phyloP scores from a whole-genome alignment of 1,284 basidiomycete genomes.

The Puccinia sorghi region DNA sequence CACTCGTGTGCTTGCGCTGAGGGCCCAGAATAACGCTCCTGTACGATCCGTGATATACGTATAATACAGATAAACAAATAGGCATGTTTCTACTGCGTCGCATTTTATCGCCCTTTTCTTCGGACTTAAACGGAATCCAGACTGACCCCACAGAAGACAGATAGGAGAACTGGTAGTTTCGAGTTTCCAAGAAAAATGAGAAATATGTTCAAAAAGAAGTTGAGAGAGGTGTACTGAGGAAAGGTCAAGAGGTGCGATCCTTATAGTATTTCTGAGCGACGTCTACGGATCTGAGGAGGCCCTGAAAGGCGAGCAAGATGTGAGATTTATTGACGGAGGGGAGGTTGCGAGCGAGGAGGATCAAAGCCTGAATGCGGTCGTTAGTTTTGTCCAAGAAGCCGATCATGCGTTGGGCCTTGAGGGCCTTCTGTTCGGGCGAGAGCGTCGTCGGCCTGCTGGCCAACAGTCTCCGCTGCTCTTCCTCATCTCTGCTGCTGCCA shows the following conservation, averaged over 20 bases:
- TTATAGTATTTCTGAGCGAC: conserved; percentile 65
- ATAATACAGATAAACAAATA: too few relatives aligned
- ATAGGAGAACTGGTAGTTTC: too few relatives aligned
- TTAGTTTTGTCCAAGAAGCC: conserved; percentile 74
- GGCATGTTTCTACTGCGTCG: too few relatives aligned
- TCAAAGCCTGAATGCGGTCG: conserved; percentile 75
- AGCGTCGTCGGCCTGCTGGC: conserved; percentile 37
- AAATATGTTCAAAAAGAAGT: background rate
- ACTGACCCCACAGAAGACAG: too few relatives aligned
- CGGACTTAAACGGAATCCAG: too few relatives aligned
- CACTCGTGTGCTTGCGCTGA: too few relatives aligned
- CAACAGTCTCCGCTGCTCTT: background rate
- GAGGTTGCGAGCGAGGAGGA: conserved; percentile 59
- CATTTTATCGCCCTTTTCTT: too few relatives aligned
- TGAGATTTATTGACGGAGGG: conserved; percentile 6
- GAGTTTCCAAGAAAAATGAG: background rate
- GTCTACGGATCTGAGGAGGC: conserved; percentile 73
- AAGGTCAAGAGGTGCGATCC: conserved; percentile 16
- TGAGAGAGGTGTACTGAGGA: background rate
- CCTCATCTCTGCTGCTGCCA: conserved; percentile 44
- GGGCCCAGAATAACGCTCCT: too few relatives aligned
- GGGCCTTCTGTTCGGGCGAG: conserved; percentile 63
- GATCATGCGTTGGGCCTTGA: conserved; percentile 80
- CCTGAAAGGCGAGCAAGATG: conserved; percentile 66
- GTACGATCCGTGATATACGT: too few relatives aligned